These are phyloP conservation scores for Pyrenopolyporus hunteri DNA, from an alignment of 495 filamentous ascomycete genomes.

Conservation along the genomic window DNA sequence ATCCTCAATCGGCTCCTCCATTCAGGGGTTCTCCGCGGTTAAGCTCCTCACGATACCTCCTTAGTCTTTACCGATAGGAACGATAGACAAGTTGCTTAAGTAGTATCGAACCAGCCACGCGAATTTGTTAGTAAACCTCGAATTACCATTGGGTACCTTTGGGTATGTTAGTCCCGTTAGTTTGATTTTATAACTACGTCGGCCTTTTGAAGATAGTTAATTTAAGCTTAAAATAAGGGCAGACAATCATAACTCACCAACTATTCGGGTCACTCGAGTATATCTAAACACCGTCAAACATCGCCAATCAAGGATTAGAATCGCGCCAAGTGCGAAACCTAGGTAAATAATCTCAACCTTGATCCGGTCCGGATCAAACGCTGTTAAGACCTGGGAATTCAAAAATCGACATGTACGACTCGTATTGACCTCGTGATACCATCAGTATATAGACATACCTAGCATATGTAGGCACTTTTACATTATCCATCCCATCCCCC, in stretches of 20 bases:
- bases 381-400: background rate
- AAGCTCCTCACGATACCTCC: slow-evolving; percentile 13
- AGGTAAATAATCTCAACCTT: background rate
- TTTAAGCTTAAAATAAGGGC: no score
- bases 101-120: background rate
- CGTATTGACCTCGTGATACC: slow-evolving; percentile 8
- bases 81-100: no score
- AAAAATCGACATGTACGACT: background rate
- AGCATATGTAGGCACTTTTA: slow-evolving; percentile 5
- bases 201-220: no score
- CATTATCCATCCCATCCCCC: background rate
- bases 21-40: background rate
- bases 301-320: no score
- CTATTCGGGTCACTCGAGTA: no score
- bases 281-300: no score
- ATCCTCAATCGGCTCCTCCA: slow-evolving; percentile 7
- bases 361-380: background rate
- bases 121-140: background rate
- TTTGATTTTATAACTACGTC: no score
- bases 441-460: slow-evolving; percentile 14
- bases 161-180: no score
- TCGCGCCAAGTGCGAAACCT: no score
- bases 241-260: no score
- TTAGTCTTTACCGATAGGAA: background rate
- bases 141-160: background rate